These are phyloP conservation scores for Populus nigra DNA, from an alignment of 345 rosid genomes.

Conservation along the genomic window DNA sequence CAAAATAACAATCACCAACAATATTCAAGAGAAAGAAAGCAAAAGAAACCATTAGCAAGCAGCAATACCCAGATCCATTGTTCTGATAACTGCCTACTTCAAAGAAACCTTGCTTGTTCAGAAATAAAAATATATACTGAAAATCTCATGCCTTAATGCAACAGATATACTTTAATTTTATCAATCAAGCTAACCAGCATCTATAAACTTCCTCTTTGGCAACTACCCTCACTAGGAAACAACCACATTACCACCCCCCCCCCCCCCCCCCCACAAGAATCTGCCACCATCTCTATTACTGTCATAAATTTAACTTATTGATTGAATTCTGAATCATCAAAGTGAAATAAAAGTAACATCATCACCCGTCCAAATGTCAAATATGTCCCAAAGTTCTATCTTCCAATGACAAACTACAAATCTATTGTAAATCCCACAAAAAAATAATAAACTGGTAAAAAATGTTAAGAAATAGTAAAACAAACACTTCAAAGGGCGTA, in stretches of 20 bases:
- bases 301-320: not conserved
- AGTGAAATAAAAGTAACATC: not conserved
- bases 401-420: conserved; percentile 4
- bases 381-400: not conserved
- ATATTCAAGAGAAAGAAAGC: not conserved
- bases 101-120: not conserved
- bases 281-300: not conserved
- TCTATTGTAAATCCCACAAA: not conserved
- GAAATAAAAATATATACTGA: not conserved
- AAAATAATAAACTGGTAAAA: not conserved
- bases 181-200: not conserved
- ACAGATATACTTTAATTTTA: not conserved
- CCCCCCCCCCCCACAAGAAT: too few species aligned
- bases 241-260: not conserved
- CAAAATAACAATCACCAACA: not conserved
- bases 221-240: not conserved
- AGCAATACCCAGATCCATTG: not conserved
- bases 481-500: conserved; percentile 28
- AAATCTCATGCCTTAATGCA: not conserved
- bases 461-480: not conserved
- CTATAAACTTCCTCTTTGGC: not conserved
- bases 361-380: not conserved
- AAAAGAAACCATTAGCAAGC: not conserved
- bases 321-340: not conserved
- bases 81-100: not conserved